These are phyloP conservation scores for Hyaloscypha finlandica DNA, from an alignment of 495 filamentous ascomycete species.

Conservation along the genomic window DNA sequence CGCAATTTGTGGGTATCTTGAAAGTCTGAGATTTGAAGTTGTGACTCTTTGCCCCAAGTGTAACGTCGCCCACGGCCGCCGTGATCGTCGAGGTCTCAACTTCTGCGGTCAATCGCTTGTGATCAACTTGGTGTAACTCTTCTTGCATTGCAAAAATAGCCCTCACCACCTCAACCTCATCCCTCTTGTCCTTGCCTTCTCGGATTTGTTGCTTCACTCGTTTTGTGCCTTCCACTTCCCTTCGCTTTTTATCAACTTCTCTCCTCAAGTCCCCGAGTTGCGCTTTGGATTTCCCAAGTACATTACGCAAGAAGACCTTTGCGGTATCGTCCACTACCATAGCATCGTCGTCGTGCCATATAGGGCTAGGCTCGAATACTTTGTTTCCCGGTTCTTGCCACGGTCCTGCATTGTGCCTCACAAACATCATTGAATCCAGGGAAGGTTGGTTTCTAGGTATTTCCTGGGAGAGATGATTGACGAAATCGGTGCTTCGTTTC, in stretches of 20 bases:
- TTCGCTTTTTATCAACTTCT: constrained; percentile 79
- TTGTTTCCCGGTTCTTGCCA: constrained; percentile 84
- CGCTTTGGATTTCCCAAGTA: constrained; percentile 85
- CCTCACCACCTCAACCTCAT: constrained; percentile 76
- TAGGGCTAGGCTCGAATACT: constrained; percentile 88
- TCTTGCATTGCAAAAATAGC: constrained; percentile 80
- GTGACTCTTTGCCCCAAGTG: constrained; percentile 86
- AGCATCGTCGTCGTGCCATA: constrained; percentile 91
- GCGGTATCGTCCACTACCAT: constrained; percentile 83
- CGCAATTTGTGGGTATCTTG: constrained; percentile 98
- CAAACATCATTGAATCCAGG: constrained; percentile 96
- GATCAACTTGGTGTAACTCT: constrained; percentile 81
- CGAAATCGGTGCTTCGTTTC: constrained; percentile 65
- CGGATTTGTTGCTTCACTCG: constrained; percentile 71
- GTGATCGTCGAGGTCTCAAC: constrained; percentile 91
- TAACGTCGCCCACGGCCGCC: constrained; percentile 83
- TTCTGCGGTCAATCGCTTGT: constrained; percentile 82
- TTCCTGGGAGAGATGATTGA: constrained; percentile 71
- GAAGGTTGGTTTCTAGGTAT: constrained; percentile 86
- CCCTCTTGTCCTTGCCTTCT: constrained; percentile 80
- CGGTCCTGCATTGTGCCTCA: constrained; percentile 79
- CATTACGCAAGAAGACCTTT: constrained; percentile 87
- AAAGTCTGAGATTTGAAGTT: constrained; percentile 97
- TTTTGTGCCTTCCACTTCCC: constrained; percentile 77
- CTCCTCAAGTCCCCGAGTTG: constrained; percentile 76